phyloP scores from a whole-genome alignment of 257 asterid genomes.

The Solanum infundibuliforme region DNA sequence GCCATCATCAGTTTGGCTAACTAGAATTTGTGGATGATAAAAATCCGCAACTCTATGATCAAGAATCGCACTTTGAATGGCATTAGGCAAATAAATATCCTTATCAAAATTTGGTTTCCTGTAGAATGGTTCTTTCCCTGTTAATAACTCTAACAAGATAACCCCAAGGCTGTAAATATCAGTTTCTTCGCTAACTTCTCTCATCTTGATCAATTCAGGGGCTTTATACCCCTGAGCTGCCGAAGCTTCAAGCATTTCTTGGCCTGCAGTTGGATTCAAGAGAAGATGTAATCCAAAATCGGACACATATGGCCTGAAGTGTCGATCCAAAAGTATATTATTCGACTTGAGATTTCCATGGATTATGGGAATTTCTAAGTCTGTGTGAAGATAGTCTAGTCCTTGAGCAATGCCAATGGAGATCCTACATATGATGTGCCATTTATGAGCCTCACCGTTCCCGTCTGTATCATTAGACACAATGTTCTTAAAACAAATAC shows the following conservation, averaged over 20 bases:
- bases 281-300: conserved; percentile 71
- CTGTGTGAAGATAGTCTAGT: conserved; percentile 53
- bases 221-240: conserved; percentile 71
- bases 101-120: conserved; percentile 35
- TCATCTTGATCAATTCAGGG: conserved; percentile 76
- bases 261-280: conserved; percentile 51
- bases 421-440: conserved; percentile 57
- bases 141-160: conserved; percentile 60
- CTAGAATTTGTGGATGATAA: conserved; percentile 51
- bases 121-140: conserved; percentile 54
- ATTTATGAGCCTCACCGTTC: conserved; percentile 47
- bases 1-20: conserved; percentile 29
- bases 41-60: conserved; percentile 48
- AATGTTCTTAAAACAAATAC: neutral
- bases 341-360: conserved; percentile 85
- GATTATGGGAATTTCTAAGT: conserved; percentile 42
- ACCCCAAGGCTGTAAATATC: conserved; percentile 77
- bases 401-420: conserved; percentile 61
- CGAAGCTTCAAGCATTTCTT: conserved; percentile 62
- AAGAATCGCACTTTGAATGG: conserved; percentile 54
- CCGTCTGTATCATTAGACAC: conserved; percentile 35
- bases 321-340: conserved; percentile 50
- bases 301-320: conserved; percentile 52
- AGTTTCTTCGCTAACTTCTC: conserved; percentile 48
- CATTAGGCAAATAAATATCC: conserved; percentile 51